These are phyloP conservation scores for Alternaria brassicae DNA, from an alignment of 2,329 filamentous ascomycete species.

Conservation along the genomic window DNA sequence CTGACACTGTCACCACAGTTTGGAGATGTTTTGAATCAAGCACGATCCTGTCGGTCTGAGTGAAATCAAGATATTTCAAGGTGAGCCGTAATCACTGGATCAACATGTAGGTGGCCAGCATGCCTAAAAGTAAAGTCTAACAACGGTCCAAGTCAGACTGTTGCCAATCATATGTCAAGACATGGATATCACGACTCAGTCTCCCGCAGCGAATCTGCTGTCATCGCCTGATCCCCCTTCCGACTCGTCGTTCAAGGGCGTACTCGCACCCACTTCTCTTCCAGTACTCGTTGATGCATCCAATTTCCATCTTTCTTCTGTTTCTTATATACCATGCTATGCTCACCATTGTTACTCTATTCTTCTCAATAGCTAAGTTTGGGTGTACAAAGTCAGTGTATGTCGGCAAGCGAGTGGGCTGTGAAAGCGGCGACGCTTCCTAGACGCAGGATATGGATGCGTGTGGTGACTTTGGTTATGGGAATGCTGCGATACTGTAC, in stretches of 20 bases:
- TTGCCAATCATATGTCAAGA: background rate
- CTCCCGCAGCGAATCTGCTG: background rate
- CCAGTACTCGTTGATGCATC: constrained; percentile 15
- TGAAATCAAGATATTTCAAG: background rate
- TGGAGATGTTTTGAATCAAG: background rate
- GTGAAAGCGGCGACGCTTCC: constrained; percentile 7
- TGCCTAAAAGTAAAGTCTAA: background rate
- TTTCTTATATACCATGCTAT: constrained; percentile 13
- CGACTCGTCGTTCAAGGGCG: constrained; percentile 14
- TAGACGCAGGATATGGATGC: constrained; percentile 12
- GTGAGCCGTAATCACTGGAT: background rate
- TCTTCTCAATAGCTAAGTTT: background rate
- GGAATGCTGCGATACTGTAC: background rate
- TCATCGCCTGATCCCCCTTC: constrained; percentile 3
- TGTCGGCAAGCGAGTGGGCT: constrained; percentile 16
- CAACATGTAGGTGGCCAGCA: background rate
- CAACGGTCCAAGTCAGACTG: background rate
- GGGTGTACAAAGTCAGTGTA: background rate
- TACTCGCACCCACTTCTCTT: constrained; percentile 5
- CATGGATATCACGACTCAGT: background rate
- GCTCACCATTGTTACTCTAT: background rate
- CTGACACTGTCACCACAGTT: background rate
- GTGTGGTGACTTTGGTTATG: background rate
- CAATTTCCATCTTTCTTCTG: constrained; percentile 4
- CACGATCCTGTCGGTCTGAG: background rate